Percentiles rank a stretch among this genome's conserved stretches.
These are phyloP conservation scores for Apiotrichum sp. DNA, from an alignment of 1,284 basidiomycete species.

Conservation along the genomic window DNA sequence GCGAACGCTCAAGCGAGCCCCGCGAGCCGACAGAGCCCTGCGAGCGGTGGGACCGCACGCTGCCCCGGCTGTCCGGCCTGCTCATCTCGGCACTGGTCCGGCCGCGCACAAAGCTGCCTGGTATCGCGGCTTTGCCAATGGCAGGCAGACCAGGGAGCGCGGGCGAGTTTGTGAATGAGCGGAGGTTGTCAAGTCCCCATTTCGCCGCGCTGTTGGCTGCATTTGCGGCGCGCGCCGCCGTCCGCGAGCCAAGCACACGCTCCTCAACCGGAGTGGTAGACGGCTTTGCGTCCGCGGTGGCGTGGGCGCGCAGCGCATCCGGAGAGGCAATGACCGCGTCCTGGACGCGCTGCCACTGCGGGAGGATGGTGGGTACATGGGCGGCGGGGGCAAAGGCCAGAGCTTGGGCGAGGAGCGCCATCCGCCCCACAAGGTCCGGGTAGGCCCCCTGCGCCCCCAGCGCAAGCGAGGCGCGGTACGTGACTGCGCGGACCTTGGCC, in stretches of 20 bases:
- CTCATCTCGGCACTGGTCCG: not conserved
- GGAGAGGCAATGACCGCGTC: constrained; percentile 12
- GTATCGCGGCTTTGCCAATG: too few species aligned
- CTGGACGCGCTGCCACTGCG: constrained; percentile 58
- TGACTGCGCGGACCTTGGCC: constrained; percentile 51
- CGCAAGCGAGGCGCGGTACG: constrained; percentile 32
- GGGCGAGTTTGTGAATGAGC: constrained; percentile 8
- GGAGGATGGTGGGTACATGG: constrained; percentile 64
- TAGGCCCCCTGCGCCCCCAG: constrained; percentile 75
- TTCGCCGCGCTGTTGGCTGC: constrained; percentile 24
- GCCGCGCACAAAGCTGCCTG: too few species aligned
- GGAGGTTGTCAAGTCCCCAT: constrained; percentile 21
- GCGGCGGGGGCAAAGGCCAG: constrained; percentile 81
- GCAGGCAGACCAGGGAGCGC: not conserved
- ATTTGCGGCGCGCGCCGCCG: constrained; percentile 27
- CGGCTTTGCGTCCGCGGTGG: not conserved
- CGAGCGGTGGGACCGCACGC: not conserved
- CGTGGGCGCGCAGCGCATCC: not conserved
- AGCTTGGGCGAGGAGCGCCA: constrained; percentile 69
- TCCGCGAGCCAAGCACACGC: constrained; percentile 38
- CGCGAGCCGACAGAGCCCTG: constrained; percentile 2
- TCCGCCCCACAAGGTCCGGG: constrained; percentile 59
- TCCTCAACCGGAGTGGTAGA: constrained; percentile 14
- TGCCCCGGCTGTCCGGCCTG: not conserved
- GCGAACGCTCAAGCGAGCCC: constrained; percentile 1